Evolutionary conservation across 345 rosid species (phyloP), one percentile per base, ranked within the genome.

Genomic region (Brassica carinata): DNA sequence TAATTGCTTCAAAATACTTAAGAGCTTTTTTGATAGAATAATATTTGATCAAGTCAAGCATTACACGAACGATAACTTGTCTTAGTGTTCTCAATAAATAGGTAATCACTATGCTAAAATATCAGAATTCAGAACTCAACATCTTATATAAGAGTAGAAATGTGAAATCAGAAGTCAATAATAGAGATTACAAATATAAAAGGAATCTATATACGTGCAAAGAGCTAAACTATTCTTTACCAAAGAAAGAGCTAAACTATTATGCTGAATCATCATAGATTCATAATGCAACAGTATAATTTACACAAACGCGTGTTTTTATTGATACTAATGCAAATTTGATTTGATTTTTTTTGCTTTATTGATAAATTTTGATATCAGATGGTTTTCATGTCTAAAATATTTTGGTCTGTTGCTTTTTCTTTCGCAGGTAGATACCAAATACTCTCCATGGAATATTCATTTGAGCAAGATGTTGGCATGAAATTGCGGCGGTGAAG

Each of bases 391-490:
- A n/a, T 67, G 33, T 14, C 53, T 73, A 48, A 64, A 64, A 27
- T 23, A 40, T 26, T 17, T 76, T 43, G 9, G 11, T 75, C 38
- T 71, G 18, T 69, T 59, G 26, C 0, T 57, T 18, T 40, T 45
- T 45, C 19, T 33, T 81, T 59, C 0, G 55, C 74, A 81, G 84
- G 38, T 58, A 3, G 64, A 17, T 18, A 77, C 14, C 33, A 77
- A 13, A 13, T 58, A 77, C 33, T 67, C 19, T 72, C 45, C 14
- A 48, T 81, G 78, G 84, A 77, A 81, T 77, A 81, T 43, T 81
- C 84, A 77, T 81, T 81, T 81, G 78, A 81, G 84, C 84, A 81
- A 81, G 81, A 81, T 67, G 71, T 77, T 81, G 77, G 61, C 77
- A 81, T 67, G 74, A 72, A 48, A 27, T 23, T 67, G 33, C 18